phyloP scores from a whole-genome alignment of 345 rosid species.

The Rhodamnia rubescens region DNA sequence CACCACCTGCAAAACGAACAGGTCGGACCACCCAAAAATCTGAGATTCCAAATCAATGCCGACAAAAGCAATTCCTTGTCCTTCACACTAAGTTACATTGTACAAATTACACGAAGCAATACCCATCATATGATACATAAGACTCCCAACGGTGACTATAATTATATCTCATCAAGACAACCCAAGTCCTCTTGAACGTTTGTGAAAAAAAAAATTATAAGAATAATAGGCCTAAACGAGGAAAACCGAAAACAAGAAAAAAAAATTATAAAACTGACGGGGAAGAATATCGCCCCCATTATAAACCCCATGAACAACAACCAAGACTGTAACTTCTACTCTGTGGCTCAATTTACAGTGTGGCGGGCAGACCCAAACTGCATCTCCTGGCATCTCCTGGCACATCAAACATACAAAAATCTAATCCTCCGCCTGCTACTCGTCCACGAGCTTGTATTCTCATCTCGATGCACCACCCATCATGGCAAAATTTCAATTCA shows the following conservation, averaged over 20 bases:
- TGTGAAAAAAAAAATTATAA: background rate
- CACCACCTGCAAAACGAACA: background rate
- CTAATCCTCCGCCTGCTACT: conserved; percentile 1
- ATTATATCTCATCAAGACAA: conserved; percentile 22
- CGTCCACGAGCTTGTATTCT: conserved; percentile 17
- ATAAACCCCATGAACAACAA: conserved; percentile 17
- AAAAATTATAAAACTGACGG: conserved; percentile 18
- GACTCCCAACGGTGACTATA: conserved; percentile 19
- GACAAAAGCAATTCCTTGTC: background rate
- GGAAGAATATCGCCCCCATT: conserved; percentile 25
- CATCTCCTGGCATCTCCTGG: conserved; percentile 4
- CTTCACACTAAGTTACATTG: conserved; percentile 37
- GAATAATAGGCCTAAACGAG: conserved; percentile 17
- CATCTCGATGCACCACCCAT: conserved; percentile 12
- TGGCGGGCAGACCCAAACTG: conserved; percentile 10
- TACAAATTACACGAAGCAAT: conserved; percentile 18
- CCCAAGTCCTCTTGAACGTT: conserved; percentile 9
- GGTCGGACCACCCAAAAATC: background rate
- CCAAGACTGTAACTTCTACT: conserved; percentile 19
- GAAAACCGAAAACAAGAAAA: background rate
- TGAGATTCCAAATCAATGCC: background rate
- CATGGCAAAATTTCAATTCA: conserved; percentile 9
- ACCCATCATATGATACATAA: conserved; percentile 39
- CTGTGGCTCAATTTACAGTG: conserved; percentile 43
- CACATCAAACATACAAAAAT: conserved; percentile 13